phyloP scores from a whole-genome alignment of 2,329 filamentous ascomycete species.

The Aspergillus sp. region DNA sequence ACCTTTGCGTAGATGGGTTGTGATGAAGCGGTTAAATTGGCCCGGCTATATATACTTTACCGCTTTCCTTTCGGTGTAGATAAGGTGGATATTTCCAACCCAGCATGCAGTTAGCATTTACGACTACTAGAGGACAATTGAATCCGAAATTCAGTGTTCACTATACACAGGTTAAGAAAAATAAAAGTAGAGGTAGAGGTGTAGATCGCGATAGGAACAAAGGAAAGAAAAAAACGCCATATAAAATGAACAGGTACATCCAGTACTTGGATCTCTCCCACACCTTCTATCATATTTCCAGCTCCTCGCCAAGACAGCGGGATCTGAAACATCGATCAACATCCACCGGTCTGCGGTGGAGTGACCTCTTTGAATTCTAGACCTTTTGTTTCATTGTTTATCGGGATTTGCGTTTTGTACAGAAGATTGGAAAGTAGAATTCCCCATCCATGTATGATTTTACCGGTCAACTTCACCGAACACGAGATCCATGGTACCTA shows the following conservation, averaged over 20 bases:
- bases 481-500: constrained; percentile 77
- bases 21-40: neutral
- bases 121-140: neutral
- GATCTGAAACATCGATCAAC: neutral
- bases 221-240: constrained; percentile 37
- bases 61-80: neutral
- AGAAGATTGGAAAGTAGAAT: constrained; percentile 14
- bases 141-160: constrained; percentile 14
- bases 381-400: constrained; percentile 8
- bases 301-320: neutral
- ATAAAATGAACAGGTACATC: constrained; percentile 22
- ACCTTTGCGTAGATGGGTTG: neutral
- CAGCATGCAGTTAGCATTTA: neutral
- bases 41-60: neutral
- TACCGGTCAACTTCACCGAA: constrained; percentile 69
- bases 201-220: constrained; percentile 20
- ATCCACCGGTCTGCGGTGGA: neutral
- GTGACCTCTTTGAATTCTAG: neutral
- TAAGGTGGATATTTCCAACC: too few species aligned
- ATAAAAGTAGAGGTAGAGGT: constrained; percentile 17
- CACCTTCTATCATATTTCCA: constrained; percentile 13
- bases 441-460: constrained; percentile 17
- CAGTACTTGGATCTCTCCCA: constrained; percentile 6
- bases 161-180: constrained; percentile 19
- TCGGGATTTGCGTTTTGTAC: constrained; percentile 15